Base-by-base conservation (phyloP, 129 eudicot genomes). In the Ambrosia trifida region DNA sequence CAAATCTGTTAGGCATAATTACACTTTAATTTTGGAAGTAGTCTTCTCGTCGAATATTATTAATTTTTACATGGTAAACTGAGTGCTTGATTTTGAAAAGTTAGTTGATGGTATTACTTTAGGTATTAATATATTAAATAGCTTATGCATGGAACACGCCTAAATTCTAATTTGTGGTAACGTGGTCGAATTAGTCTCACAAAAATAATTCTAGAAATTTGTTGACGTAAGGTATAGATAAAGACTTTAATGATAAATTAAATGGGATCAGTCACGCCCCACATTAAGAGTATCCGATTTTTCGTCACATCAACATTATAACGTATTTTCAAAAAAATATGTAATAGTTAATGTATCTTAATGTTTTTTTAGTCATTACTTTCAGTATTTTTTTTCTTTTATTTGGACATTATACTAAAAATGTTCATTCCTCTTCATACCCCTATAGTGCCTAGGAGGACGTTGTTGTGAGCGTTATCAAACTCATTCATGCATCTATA, bases 121-220 rank as follows among this genome's bases (percentile, higher is more conserved):
- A 4, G 31, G 1, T 30, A 30, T 11, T 13, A 13, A 13, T 59
- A 31, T 30, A 11, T 58, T 12, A 28, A 59, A 59, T 17, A 12
- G 65, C 43, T 59, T 12, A 57, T 30, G n/a, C 36, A 57, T 28
- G 38, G 11, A 31, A 31, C 65, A 59, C 65, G 65, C 65, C 20
- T 11, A 7, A 59, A 13, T 32, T 12, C 20, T 11, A 7, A 59
- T 32, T 32, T 12, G 64, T 12, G 43, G 11, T 59, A 13, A 32
- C 65, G 65, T 59, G 43, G 0, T 31, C 4, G 43, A 59, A 59
- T 12, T 31, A 59, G 19, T 31, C n/a, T 31, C 43, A 30, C 31
- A 13, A 13, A 31, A 13, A 20, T 0, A 20, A 44, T 11, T 56
- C 24, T 58, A 58, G 7, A 59, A 30, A 13, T 31, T 58, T 59